Evolutionary conservation across 2,329 filamentous ascomycete genomes (phyloP).

Genomic region (Apiospora rasikravindrae): DNA sequence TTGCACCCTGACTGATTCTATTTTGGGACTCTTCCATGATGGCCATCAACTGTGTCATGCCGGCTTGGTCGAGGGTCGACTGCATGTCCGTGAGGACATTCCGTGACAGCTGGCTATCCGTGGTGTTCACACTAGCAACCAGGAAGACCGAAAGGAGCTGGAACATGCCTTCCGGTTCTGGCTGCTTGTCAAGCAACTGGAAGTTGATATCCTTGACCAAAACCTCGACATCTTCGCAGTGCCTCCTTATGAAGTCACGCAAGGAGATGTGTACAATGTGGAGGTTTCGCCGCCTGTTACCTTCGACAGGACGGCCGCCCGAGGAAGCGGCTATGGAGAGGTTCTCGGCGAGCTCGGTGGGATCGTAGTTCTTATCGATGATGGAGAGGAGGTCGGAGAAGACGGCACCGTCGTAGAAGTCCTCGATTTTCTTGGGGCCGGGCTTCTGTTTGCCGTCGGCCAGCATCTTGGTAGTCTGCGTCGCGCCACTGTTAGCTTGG

Average conservation of each 20-base stretch:
- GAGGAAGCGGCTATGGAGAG: constrained; percentile 43
- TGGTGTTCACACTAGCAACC: constrained; percentile 65
- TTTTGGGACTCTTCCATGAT: constrained; percentile 34
- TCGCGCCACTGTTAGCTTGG: constrained; percentile 10
- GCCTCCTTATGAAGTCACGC: constrained; percentile 59
- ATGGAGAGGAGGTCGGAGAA: constrained; percentile 63
- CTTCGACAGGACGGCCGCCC: constrained; percentile 52
- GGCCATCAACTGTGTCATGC: constrained; percentile 19
- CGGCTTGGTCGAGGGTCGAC: constrained; percentile 46
- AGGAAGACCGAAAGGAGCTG: constrained; percentile 68
- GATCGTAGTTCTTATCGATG: constrained; percentile 62
- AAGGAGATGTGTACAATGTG: constrained; percentile 61
- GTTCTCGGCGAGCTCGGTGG: constrained; percentile 56
- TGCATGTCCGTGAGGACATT: constrained; percentile 49
- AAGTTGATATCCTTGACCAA: constrained; percentile 61
- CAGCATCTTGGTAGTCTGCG: constrained; percentile 37
- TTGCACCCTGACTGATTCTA: constrained; percentile 41
- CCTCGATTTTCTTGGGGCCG: constrained; percentile 53
- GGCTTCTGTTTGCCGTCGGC: constrained; percentile 29
- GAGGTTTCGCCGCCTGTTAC: constrained; percentile 48
- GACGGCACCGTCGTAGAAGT: constrained; percentile 58
- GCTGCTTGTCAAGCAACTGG: constrained; percentile 62
- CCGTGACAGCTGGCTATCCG: constrained; percentile 58
- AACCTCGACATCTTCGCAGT: constrained; percentile 56
- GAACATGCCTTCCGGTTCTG: constrained; percentile 58